These are phyloP conservation scores for Colletotrichum incanum DNA, from an alignment of 2,329 filamentous ascomycete genomes.

Conservation along the genomic window DNA sequence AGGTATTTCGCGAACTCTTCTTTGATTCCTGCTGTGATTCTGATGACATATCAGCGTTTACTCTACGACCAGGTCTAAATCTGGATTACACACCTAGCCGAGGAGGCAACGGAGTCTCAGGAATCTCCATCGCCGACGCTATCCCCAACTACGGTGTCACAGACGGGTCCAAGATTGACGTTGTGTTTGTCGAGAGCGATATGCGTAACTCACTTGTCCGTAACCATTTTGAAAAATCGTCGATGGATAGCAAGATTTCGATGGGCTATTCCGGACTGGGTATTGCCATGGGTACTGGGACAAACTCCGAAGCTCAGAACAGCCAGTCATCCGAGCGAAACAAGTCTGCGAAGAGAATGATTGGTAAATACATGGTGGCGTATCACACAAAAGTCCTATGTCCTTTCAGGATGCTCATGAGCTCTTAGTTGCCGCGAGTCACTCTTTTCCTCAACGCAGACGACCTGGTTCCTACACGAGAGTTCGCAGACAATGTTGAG, in stretches of 20 bases:
- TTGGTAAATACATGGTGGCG: slow-evolving; percentile 27
- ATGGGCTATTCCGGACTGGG: slow-evolving; percentile 21
- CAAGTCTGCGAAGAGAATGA: neutral
- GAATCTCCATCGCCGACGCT: neutral
- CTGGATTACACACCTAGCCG: neutral
- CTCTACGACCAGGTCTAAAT: slow-evolving; percentile 1
- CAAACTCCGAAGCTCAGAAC: neutral
- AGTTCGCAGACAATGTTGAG: neutral
- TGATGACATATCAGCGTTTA: neutral
- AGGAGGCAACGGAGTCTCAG: neutral
- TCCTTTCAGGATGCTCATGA: neutral
- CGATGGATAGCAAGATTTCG: slow-evolving; percentile 5
- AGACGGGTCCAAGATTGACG: slow-evolving; percentile 21
- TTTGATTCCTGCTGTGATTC: neutral
- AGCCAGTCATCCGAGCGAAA: neutral
- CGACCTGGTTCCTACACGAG: slow-evolving; percentile 15
- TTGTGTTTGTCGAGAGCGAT: slow-evolving; percentile 2
- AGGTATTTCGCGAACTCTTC: neutral
- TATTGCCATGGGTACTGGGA: neutral
- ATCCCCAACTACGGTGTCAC: slow-evolving; percentile 27
- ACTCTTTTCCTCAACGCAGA: slow-evolving; percentile 19
- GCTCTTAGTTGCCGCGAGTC: slow-evolving; percentile 5
- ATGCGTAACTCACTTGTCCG: slow-evolving; percentile 15
- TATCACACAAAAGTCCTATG: neutral
- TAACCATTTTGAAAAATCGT: slow-evolving; percentile 23